Evolutionary conservation across 1,284 basidiomycete genomes (phyloP), one percentile per base, ranked within the genome.

Genomic region (Xerocomus amazonicus): DNA sequence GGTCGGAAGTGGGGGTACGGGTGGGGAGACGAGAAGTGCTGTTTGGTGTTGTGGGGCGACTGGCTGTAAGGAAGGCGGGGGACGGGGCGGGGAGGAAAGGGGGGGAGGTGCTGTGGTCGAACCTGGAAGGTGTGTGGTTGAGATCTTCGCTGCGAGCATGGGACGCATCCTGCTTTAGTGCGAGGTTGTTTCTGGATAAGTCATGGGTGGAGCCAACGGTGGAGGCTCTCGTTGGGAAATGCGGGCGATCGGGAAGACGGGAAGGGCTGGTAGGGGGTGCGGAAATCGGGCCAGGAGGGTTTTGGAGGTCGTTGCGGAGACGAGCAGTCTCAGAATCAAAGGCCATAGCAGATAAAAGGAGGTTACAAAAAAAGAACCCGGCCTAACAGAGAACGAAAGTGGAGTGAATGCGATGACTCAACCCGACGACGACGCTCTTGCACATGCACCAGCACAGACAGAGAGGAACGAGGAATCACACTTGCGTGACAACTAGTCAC

Each of bases 71-170:
- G 60, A 80, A 80, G 34, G 75, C 67, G 29, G 77, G 74, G 27
- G 77, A 73, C 49, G 77, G 76, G 42, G 72, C 70, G 57, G 70
- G 76, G 66, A 73, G 54, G 54, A 63, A 52, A 48, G 65, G 37
- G 29, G 57, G 44, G 31, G 61, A 50, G 38, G 51, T 47, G 4
- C 19, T 23, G 19, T 23, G 57, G 51, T 62, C 61, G 32, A 52
- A 45, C 27, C 53, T 58, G 16, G 68, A 61, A 29, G 59, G 62
- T 16, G 65, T 60, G 65, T 88, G 86, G 63, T 79, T 84, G 48
- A 87, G 71, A 69, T 88, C 85, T 62, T 88, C 85, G 69, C 85
- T 88, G 45, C 74, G 80, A 48, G 81, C 71, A 61, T 83, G 75
- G 40, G 66, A 46, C 3, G 46, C 36, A 48, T 69, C 67, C 43